A percentile compares a stretch with the other conserved stretches of the same genome.
Conservation (phyloP, 2,329 filamentous ascomycete species). For the Zymoseptoria ardabiliae region DNA sequence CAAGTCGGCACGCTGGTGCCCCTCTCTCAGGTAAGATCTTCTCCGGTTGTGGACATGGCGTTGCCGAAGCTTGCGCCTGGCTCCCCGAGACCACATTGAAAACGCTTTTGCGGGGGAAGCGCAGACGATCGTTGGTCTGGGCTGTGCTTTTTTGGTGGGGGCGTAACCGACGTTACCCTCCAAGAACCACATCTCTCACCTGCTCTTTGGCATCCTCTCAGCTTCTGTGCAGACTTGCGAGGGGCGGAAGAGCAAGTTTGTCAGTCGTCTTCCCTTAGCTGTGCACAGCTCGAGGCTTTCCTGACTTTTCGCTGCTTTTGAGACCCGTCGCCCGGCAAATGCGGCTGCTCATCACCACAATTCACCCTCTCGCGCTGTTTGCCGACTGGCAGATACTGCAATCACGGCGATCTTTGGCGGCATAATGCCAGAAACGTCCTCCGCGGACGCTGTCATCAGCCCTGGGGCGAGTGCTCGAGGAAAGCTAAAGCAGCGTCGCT, state of each 20-base stretch:
- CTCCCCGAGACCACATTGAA: not conserved
- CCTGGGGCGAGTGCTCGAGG: slow-evolving; percentile 2
- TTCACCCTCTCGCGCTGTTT: not conserved
- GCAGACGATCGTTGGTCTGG: not conserved
- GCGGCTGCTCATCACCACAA: not conserved
- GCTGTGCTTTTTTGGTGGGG: not conserved
- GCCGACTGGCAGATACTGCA: not conserved
- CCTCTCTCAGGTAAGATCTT: not conserved
- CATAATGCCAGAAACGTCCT: not conserved
- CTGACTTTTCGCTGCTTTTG: not conserved
- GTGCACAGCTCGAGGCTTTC: not conserved
- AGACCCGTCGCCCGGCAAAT: not conserved
- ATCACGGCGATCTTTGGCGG: not conserved
- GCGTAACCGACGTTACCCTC: not conserved
- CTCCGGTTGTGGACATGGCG: not conserved
- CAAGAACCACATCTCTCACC: not conserved
- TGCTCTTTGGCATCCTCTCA: not conserved
- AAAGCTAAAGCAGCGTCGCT: slow-evolving; percentile 1
- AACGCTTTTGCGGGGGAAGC: not conserved
- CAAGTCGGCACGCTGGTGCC: not conserved
- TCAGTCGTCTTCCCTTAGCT: not conserved
- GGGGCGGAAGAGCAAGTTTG: not conserved
- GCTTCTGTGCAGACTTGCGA: not conserved
- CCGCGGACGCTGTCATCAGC: slow-evolving; percentile 4
- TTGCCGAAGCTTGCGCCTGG: not conserved